These are phyloP conservation scores for Pneumocystis oryctolagi DNA, from an alignment of 1,139 yeast genomes.

Conservation along the genomic window DNA sequence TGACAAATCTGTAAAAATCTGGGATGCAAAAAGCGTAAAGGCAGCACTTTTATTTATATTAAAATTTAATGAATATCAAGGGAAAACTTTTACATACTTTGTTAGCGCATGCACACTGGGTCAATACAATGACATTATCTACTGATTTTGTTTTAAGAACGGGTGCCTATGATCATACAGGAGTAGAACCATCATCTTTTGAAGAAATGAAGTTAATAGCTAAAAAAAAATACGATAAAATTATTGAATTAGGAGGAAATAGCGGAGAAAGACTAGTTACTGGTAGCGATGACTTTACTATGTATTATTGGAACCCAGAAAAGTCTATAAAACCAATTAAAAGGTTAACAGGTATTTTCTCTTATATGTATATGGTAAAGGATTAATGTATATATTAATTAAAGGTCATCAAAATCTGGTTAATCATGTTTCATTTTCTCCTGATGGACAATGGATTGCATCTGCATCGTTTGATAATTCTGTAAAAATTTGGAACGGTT, in stretches of 20 bases:
- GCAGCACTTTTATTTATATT: background rate
- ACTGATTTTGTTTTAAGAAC: slow-evolving; percentile 77
- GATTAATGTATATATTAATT: background rate
- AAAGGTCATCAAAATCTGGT: slow-evolving; percentile 88
- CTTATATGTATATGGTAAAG: background rate
- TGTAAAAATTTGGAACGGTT: slow-evolving; percentile 89
- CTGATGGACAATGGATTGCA: slow-evolving; percentile 83
- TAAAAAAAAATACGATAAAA: slow-evolving; percentile 54
- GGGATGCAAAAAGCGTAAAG: slow-evolving; percentile 78
- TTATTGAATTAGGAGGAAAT: slow-evolving; percentile 50
- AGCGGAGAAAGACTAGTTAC: slow-evolving; percentile 73
- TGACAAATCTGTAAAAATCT: slow-evolving; percentile 81
- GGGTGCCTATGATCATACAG: slow-evolving; percentile 66
- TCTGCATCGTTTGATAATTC: slow-evolving; percentile 94
- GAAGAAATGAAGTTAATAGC: slow-evolving; percentile 31
- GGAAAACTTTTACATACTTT: slow-evolving; percentile 47
- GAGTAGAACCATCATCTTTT: slow-evolving; percentile 29
- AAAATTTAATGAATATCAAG: slow-evolving; percentile 1
- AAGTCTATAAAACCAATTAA: slow-evolving; percentile 68
- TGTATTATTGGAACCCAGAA: slow-evolving; percentile 79
- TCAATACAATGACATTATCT: slow-evolving; percentile 78
- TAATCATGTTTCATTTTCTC: slow-evolving; percentile 88
- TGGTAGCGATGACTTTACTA: slow-evolving; percentile 93
- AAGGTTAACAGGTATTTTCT: slow-evolving; percentile 46
- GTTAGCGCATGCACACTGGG: slow-evolving; percentile 95